Base-by-base conservation (phyloP, 2,329 filamentous ascomycete genomes). In the Plenodomus lindquistii region DNA sequence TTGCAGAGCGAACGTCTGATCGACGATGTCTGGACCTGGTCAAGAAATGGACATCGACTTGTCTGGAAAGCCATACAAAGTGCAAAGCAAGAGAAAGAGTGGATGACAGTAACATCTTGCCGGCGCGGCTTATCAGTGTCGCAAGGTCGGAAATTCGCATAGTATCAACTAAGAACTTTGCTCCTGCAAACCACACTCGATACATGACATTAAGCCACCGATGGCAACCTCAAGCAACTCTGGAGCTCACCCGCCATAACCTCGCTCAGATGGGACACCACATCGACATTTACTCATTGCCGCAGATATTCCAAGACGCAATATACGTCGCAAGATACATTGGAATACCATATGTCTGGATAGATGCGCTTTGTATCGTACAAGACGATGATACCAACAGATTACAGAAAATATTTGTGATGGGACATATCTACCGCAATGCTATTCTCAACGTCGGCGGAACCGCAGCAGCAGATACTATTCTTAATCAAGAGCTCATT, bases 311-410 rank as follows among this genome's bases (percentile, higher is more conserved):
- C 16, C 35, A 38, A 10, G 24, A 38, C 6, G 27, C 35, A 6
- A 22, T 35, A 17, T 35, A 24, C 21, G 9, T 37, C 18, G 18
- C 37, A 20, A 13, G n/a, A 21, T 4, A 10, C 19, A 10, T 41
- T 4, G 11, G 20, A 17, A 40, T 52, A 2, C 2, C 17, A 1
- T 45, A 48, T 27, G 7, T 52, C 1, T 52, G 44, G 44, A 44
- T 48, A 2, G 49, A 52, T 37, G 37, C 44, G 9, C 15, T 48
- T 7, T 48, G 40, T 19, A 38, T 52, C n/a, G 27, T 48, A 4
- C 42, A 48, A 40, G 49, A 43, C 16, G 40, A 42, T 18, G 19
- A 39, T 7, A 13, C 7, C 2, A 44, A 48, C 19, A 35, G 16
- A 2, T n/a, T 15, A 10, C 38, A 17, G 7, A 40, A 48, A 17